Evolutionary conservation across 306 rosid genomes (phyloP).

Genomic region (Inga oerstediana): DNA sequence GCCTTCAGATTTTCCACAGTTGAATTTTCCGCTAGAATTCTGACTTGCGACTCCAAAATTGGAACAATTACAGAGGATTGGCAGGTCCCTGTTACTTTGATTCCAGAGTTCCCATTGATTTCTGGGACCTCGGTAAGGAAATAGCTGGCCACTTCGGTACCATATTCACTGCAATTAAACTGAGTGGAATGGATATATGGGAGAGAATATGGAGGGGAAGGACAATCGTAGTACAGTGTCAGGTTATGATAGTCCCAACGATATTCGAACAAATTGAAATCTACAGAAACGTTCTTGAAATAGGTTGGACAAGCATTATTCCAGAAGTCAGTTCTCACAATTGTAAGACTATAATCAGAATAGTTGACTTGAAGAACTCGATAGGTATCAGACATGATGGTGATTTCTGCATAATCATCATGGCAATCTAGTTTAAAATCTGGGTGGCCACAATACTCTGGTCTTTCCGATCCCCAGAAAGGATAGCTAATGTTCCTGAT

Average conservation of each 20-base stretch:
- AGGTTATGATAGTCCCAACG: conserved; percentile 28
- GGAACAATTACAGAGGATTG: conserved; percentile 29
- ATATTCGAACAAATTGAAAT: conserved; percentile 18
- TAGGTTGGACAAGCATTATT: conserved; percentile 35
- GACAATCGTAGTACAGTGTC: conserved; percentile 51
- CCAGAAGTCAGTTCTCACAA: conserved; percentile 52
- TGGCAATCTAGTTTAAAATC: conserved; percentile 49
- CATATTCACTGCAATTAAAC: conserved; percentile 44
- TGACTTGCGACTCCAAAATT: conserved; percentile 19
- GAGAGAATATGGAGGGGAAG: background rate
- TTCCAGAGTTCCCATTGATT: background rate
- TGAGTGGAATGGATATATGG: background rate
- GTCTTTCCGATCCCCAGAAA: conserved; percentile 53
- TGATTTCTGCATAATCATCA: conserved; percentile 25
- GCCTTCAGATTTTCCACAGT: conserved; percentile 24
- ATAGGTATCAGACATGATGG: background rate
- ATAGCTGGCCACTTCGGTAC: conserved; percentile 30
- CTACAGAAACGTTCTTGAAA: background rate
- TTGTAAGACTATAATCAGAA: conserved; percentile 19
- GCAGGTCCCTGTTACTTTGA: conserved; percentile 37
- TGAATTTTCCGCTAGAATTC: background rate
- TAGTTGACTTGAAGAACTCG: background rate
- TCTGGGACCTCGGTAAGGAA: conserved; percentile 17
- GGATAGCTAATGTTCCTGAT: conserved; percentile 43
- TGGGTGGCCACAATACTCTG: conserved; percentile 58